Evolutionary conservation across 805 yeast species (phyloP), one percentile per base, ranked within the genome.

Genomic region (Ogataea kodamae): DNA sequence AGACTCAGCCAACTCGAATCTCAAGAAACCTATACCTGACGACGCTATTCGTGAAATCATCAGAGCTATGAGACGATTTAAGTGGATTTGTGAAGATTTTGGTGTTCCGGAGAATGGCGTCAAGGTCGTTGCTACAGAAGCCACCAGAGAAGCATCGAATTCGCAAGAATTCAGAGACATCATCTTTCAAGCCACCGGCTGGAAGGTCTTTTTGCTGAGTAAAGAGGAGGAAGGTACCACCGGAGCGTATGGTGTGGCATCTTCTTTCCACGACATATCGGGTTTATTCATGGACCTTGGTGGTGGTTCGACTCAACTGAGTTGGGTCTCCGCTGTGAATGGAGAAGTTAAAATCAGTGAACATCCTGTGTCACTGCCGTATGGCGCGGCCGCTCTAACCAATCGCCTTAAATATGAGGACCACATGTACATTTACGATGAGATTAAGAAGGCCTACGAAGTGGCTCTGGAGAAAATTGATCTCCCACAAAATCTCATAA

Each of bases 241-340:
- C 9, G 86, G 84, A 8, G 77, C 83, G 0, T 76, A 75, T 48
- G 90, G 89, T 17, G 84, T 82, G 5, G 83, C 85, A 0, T 77
- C 87, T 0, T 77, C 87, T 0, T 79, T 79, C 52, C 74, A 78
- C 52, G 71, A 74, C 13, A 70, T 79, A 2, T 69, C 75, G 13
- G 90, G 90, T 2, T 55, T 82, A 8, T 79, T 76, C 49, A 70
- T 82, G 71, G 89, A 83, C 50, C 61, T 82, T 30, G 87, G 88
- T 6, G 87, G 87, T 18, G 85, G 85, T 0, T 69, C 78, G 5
- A 69, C 80, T 1, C 86, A 79, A 43, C 48, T 82, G 22, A 77
- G 83, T 24, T 82, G 90, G 88, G 74, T 81, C 12, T 65, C 67
- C 39, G 71, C 78, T 23, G 57, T 61, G 18, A 65, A 67, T 30